These are phyloP conservation scores for Exophiala aquamarina DNA, from an alignment of 2,329 filamentous ascomycete species.

Conservation along the genomic window DNA sequence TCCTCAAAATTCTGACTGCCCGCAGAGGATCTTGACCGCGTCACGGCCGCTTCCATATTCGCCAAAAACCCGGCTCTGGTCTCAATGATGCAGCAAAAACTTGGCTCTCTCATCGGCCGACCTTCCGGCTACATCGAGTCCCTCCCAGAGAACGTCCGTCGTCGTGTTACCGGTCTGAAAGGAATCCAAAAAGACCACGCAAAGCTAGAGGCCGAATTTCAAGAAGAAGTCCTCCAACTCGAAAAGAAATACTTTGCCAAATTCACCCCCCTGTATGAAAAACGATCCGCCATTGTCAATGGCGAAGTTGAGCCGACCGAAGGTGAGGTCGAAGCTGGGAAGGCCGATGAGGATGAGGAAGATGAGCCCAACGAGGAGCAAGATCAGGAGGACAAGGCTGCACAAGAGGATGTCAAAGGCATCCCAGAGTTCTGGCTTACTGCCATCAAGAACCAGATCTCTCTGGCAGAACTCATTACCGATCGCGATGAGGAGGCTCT, in stretches of 20 bases:
- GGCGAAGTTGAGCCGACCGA: conserved; percentile 82
- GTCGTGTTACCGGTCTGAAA: conserved; percentile 91
- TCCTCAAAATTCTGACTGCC: conserved; percentile 21
- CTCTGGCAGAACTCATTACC: conserved; percentile 96
- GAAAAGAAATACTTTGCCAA: conserved; percentile 99
- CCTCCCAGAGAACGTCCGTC: conserved; percentile 82
- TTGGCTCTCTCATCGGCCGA: conserved; percentile 86
- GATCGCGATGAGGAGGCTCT: conserved; percentile 94
- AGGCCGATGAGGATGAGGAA: conserved; percentile 72
- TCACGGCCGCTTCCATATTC: conserved; percentile 85
- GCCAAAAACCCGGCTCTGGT: conserved; percentile 93
- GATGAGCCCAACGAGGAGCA: conserved; percentile 60
- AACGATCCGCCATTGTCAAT: conserved; percentile 90
- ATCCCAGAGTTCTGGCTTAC: conserved; percentile 99
- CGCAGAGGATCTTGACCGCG: conserved; percentile 86
- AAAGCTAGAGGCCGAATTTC: conserved; percentile 96
- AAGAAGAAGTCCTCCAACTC: conserved; percentile 94
- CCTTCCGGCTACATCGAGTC: conserved; percentile 99
- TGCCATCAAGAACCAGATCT: conserved; percentile 99
- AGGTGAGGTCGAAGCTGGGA: conserved; percentile 80
- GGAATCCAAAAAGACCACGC: conserved; percentile 98
- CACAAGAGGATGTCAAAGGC: conserved; percentile 61
- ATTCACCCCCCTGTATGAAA: conserved; percentile 95
- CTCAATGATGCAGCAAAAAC: conserved; percentile 96
- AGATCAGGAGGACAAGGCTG: conserved; percentile 51